Conservation (phyloP, 2,329 filamentous ascomycete genomes). For the Colletotrichum lentis region DNA sequence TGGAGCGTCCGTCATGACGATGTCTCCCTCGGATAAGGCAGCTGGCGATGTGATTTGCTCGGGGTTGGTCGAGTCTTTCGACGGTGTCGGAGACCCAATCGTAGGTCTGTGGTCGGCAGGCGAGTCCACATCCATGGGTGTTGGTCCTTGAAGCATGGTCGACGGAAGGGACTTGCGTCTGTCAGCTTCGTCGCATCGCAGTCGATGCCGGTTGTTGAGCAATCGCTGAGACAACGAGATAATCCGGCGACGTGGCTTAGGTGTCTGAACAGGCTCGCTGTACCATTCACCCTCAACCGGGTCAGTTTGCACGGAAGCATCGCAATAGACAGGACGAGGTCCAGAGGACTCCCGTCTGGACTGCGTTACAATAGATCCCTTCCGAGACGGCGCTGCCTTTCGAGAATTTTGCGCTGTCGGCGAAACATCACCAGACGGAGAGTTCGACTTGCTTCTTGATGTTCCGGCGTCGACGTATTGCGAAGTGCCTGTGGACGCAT, state of each 20-base stretch:
- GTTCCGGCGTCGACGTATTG: constrained; percentile 63
- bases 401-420: constrained; percentile 46
- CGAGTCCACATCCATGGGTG: constrained; percentile 53
- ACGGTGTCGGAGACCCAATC: constrained; percentile 22
- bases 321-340: constrained; percentile 56
- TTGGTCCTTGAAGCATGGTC: constrained; percentile 42
- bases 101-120: constrained; percentile 46
- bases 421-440: constrained; percentile 56
- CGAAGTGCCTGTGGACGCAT: constrained; percentile 34
- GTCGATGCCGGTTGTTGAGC: constrained; percentile 57
- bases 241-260: constrained; percentile 57
- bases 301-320: constrained; percentile 64
- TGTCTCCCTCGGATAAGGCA: constrained; percentile 39
- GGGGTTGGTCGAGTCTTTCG: constrained; percentile 38
- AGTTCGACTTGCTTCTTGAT: constrained; percentile 62
- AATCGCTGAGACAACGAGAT: constrained; percentile 63
- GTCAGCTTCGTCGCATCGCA: constrained; percentile 53
- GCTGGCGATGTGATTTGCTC: constrained; percentile 20
- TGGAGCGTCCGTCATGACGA: constrained; percentile 46
- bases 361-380: constrained; percentile 43
- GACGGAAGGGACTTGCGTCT: constrained; percentile 45
- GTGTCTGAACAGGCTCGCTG: constrained; percentile 48
- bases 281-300: constrained; percentile 63
- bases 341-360: constrained; percentile 52
- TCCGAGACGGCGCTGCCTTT: constrained; percentile 44